These are phyloP conservation scores for Talaromyces adpressus DNA, from an alignment of 495 filamentous ascomycete species.

Conservation along the genomic window DNA sequence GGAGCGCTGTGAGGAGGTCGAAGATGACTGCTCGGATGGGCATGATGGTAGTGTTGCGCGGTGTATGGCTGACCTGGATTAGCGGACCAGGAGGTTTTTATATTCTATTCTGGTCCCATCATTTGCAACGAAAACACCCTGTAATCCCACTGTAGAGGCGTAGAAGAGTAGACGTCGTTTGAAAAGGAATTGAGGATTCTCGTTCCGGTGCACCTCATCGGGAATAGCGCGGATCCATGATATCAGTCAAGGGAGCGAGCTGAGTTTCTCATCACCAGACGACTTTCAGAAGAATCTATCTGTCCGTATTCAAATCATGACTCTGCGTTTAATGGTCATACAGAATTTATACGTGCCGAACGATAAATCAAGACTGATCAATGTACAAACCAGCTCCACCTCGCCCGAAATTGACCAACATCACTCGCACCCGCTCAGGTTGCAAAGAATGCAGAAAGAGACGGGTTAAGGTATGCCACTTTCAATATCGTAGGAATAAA, in stretches of 20 bases:
- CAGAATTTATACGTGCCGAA: background rate
- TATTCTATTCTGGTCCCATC: background rate
- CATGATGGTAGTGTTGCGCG: conserved; percentile 8
- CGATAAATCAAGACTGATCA: background rate
- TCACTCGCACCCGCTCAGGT: conserved; percentile 18
- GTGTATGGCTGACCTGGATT: background rate
- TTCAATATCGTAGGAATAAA: background rate
- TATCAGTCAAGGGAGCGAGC: background rate
- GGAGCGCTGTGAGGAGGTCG: conserved; percentile 28
- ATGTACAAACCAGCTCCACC: conserved; percentile 22
- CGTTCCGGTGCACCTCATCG: background rate
- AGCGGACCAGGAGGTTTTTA: background rate
- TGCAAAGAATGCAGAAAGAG: conserved; percentile 17
- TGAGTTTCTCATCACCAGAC: background rate
- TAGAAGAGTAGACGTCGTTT: background rate
- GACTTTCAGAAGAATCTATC: background rate
- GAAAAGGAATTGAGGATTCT: background rate
- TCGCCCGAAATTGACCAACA: conserved; percentile 22
- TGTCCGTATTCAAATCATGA: background rate
- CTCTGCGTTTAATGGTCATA: no score
- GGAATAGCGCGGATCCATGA: background rate
- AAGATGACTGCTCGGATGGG: conserved; percentile 23
- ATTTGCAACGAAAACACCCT: background rate
- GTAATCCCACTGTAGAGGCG: background rate
- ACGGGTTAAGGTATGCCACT: background rate